These are phyloP conservation scores for Hyaloperonospora brassicae DNA, from an alignment of 352 stramenopile species.

Conservation along the genomic window DNA sequence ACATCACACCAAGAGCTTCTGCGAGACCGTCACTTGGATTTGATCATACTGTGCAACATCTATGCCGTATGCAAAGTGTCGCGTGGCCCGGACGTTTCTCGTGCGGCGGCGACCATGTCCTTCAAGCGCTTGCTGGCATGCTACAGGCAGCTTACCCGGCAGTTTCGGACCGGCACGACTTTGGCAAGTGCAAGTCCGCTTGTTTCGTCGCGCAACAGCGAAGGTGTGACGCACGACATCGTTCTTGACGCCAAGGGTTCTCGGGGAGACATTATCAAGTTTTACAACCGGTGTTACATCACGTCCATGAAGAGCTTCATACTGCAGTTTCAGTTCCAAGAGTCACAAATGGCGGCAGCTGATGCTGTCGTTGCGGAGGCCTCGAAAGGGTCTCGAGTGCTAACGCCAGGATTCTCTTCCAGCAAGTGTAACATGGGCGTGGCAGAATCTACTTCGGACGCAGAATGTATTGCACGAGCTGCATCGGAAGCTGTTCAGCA, in stretches of 20 bases:
- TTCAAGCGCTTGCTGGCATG: slow-evolving; percentile 73
- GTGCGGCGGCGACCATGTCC: slow-evolving; percentile 28
- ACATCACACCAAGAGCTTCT: slow-evolving; percentile 52
- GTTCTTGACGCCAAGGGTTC: slow-evolving; percentile 50
- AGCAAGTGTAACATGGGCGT: slow-evolving; percentile 29
- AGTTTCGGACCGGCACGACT: slow-evolving; percentile 19
- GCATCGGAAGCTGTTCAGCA: slow-evolving; percentile 64
- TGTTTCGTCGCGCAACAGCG: slow-evolving; percentile 32
- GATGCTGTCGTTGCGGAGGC: slow-evolving; percentile 50
- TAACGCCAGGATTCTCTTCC: slow-evolving; percentile 38
- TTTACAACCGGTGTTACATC: slow-evolving; percentile 84
- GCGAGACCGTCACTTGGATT: slow-evolving; percentile 68
- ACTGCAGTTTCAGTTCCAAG: slow-evolving; percentile 79
- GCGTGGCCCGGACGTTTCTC: slow-evolving; percentile 49
- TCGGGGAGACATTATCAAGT: slow-evolving; percentile 84
- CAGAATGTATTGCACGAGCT: slow-evolving; percentile 71
- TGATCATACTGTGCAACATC: slow-evolving; percentile 77
- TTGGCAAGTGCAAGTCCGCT: slow-evolving; percentile 9
- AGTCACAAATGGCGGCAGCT: slow-evolving; percentile 70
- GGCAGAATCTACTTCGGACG: slow-evolving; percentile 54
- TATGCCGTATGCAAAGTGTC: slow-evolving; percentile 85
- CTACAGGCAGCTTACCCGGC: slow-evolving; percentile 64
- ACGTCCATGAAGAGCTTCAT: slow-evolving; percentile 80
- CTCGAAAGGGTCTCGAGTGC: slow-evolving; percentile 10
- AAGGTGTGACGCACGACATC: slow-evolving; percentile 74